phyloP scores from a whole-genome alignment of 2,329 filamentous ascomycete genomes.

The Fusarium begoniae region DNA sequence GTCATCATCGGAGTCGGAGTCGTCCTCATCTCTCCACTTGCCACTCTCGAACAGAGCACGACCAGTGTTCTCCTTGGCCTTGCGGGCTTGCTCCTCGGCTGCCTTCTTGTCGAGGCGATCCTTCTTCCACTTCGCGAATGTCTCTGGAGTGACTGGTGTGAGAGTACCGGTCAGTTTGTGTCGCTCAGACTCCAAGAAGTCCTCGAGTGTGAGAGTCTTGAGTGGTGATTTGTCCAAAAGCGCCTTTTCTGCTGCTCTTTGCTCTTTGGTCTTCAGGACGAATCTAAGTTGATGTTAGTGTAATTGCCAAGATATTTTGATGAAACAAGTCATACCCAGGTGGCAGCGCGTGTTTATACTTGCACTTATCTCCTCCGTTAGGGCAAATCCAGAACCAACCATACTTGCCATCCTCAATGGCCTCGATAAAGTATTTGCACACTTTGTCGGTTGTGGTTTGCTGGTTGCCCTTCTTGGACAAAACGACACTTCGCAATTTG shows the following conservation, averaged over 20 bases:
- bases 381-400: slow-evolving; percentile 99
- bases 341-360: slow-evolving; percentile 95
- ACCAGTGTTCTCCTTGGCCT: slow-evolving; percentile 95
- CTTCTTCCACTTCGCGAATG: slow-evolving; percentile 97
- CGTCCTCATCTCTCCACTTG: slow-evolving; percentile 80
- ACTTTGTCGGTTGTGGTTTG: slow-evolving; percentile 96
- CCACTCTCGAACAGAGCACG: slow-evolving; percentile 96
- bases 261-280: slow-evolving; percentile 96
- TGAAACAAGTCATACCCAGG: slow-evolving; percentile 75
- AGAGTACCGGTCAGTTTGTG: slow-evolving; percentile 92
- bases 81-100: slow-evolving; percentile 88
- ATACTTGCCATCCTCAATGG: slow-evolving; percentile 98
- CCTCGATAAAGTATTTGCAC: slow-evolving; percentile 98
- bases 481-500: slow-evolving; percentile 87
- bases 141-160: slow-evolving; percentile 92
- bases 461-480: slow-evolving; percentile 98
- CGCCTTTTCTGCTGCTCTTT: slow-evolving; percentile 93
- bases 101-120: slow-evolving; percentile 94
- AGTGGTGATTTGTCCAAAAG: slow-evolving; percentile 94
- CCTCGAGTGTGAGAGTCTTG: slow-evolving; percentile 93
- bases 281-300: slow-evolving; percentile 68
- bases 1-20: slow-evolving; percentile 68
- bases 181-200: slow-evolving; percentile 95
- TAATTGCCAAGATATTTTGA: background rate
- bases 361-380: slow-evolving; percentile 96